Evolutionary conservation across 345 rosid species (phyloP).

Genomic region (Eucalyptus pauciflora): DNA sequence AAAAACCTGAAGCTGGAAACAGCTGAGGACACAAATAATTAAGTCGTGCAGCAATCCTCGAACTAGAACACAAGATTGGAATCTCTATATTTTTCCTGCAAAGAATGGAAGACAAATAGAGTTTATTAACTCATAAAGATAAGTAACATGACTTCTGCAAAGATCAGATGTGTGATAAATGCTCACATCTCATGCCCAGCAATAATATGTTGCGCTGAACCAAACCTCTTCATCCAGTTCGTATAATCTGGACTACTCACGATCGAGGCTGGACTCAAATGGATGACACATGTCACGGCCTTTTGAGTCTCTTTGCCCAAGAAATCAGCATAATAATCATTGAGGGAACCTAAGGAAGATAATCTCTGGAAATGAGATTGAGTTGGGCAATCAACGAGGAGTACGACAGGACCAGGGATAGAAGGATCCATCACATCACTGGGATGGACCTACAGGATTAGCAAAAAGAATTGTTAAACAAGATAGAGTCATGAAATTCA

Average conservation of each 20-base stretch:
- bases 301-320: conserved; percentile 20
- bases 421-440: conserved; percentile 96
- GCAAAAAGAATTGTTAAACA: background rate
- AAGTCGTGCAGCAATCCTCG: conserved; percentile 70
- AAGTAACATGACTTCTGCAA: background rate
- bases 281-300: conserved; percentile 62
- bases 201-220: conserved; percentile 66
- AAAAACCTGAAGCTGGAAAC: conserved; percentile 86
- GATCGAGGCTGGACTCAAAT: conserved; percentile 69
- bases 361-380: conserved; percentile 46
- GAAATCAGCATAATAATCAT: conserved; percentile 32
- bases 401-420: conserved; percentile 77
- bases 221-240: conserved; percentile 75
- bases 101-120: background rate
- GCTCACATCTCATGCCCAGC: conserved; percentile 82
- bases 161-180: background rate
- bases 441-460: conserved; percentile 61
- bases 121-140: background rate
- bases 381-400: conserved; percentile 92
- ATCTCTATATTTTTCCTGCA: conserved; percentile 76
- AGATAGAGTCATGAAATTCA: background rate
- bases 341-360: conserved; percentile 31
- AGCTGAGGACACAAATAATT: conserved; percentile 91
- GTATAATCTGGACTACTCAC: conserved; percentile 45
- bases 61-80: conserved; percentile 74